Evolutionary conservation across 1,139 yeast genomes (phyloP).

Genomic region (Kodamaea anthophila): DNA sequence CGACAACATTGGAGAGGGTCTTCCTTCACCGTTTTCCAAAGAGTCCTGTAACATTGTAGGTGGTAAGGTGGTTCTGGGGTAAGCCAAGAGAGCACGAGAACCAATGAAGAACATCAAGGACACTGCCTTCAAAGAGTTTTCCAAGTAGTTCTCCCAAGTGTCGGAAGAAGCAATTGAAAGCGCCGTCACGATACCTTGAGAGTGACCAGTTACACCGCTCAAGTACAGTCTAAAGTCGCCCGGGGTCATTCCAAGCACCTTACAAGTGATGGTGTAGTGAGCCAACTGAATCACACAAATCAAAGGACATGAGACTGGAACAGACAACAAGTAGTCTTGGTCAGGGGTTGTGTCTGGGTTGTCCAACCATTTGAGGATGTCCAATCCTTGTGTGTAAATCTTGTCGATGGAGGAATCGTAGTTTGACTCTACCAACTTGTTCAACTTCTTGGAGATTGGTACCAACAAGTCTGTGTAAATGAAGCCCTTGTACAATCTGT

Average conservation of each 20-base stretch:
- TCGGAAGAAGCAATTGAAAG: slow-evolving; percentile 82
- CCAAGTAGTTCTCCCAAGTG: slow-evolving; percentile 78
- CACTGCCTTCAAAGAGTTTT: slow-evolving; percentile 69
- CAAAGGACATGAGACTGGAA: slow-evolving; percentile 92
- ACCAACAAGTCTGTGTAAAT: slow-evolving; percentile 60
- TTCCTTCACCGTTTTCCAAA: slow-evolving; percentile 90
- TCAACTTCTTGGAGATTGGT: slow-evolving; percentile 63
- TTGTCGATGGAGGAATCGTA: slow-evolving; percentile 50
- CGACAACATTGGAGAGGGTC: slow-evolving; percentile 96
- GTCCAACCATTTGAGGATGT: slow-evolving; percentile 80
- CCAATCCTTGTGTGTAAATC: slow-evolving; percentile 90
- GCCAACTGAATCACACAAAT: slow-evolving; percentile 93
- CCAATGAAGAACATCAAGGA: slow-evolving; percentile 89
- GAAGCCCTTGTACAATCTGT: slow-evolving; percentile 69
- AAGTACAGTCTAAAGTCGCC: slow-evolving; percentile 73
- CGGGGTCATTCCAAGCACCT: slow-evolving; percentile 79
- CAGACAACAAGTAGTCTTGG: slow-evolving; percentile 78
- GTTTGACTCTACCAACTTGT: slow-evolving; percentile 63
- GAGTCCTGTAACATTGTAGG: slow-evolving; percentile 93
- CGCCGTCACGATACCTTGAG: slow-evolving; percentile 95
- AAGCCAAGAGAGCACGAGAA: slow-evolving; percentile 80
- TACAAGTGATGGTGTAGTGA: slow-evolving; percentile 85
- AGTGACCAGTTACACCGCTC: slow-evolving; percentile 90
- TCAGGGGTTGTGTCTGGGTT: slow-evolving; percentile 85
- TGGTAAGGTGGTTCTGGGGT: slow-evolving; percentile 91